Base-by-base conservation (phyloP, 352 stramenopile species). In the Elongisporangium senticosum region DNA sequence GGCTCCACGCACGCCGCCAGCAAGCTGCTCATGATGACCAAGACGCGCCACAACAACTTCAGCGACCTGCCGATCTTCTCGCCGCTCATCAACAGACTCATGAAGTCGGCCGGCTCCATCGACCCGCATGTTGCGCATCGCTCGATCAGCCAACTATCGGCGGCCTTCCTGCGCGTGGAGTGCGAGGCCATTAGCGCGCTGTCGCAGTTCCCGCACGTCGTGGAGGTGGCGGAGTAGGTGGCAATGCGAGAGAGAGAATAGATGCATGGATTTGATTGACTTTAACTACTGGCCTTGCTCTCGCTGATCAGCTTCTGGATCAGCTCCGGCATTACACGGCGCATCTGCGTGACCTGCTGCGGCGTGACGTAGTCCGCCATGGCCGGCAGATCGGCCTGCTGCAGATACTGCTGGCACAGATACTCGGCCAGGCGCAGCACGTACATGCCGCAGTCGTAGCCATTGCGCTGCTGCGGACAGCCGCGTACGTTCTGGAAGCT, bases 381-480 rank as follows among this genome's bases (percentile, higher is more conserved):
- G 17, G 51, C 55, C 39, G 51, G 24, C 7, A 23, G 28, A 13
- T 26, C 47, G 11, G 50, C 24, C 21, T 61, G 49, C 11, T 53
- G 15, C 17, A 61, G 58, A 24, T 79, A 55, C 55, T 73, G 58
- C 5, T 60, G 63, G 22, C 66, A 83, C 21, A 92, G 63, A 39
- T 72, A 92, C 54, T 93, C 83, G 23, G 85, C 79, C 37, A 80
- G 55, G 1, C 84, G 39, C 47, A 92, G 71, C 56, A 90, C 83
- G 58, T 89, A 93, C 72, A 93, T 75, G 33, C 85, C 85, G 59
- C 85, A 95, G 62, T 95, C 83, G 64, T 85, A 90, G 20, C 79
- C 73, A 54, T 95, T 95, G 39, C 63, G 61, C 55, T 95, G 85
- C 70, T 95, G 85, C 24, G 83, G 77, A 17, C 71, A 59, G 10